Percentiles rank a stretch among this genome's conserved stretches.
phyloP scores from a whole-genome alignment of 1,284 basidiomycete species.

The Meira nashicola region DNA sequence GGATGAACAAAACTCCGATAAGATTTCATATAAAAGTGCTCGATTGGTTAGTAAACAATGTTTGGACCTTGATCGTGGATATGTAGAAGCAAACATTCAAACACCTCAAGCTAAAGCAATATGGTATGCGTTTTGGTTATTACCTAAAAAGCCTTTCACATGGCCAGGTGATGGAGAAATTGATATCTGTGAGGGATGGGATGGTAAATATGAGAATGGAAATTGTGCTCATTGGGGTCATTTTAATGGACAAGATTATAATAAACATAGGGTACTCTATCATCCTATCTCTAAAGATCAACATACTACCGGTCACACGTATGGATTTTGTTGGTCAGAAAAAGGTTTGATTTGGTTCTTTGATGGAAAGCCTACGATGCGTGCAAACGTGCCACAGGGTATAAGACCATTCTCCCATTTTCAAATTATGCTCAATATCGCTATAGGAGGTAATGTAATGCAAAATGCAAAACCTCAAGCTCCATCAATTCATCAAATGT shows the following conservation, averaged over 20 bases:
- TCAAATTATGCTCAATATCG: slow-evolving; percentile 6
- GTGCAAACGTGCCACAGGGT: slow-evolving; percentile 3
- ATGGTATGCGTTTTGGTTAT: slow-evolving; percentile 7
- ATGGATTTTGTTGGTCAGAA: not conserved
- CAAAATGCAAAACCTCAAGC: not conserved
- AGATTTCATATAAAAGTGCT: not conserved
- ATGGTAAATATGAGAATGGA: slow-evolving; percentile 7
- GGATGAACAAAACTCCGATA: not conserved
- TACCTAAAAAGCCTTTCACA: slow-evolving; percentile 7
- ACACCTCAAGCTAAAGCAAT: slow-evolving; percentile 1
- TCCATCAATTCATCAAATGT: not conserved
- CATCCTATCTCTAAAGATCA: not conserved
- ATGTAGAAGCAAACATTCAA: slow-evolving; percentile 2
- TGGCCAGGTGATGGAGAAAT: slow-evolving; percentile 10
- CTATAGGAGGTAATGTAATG: slow-evolving; percentile 6
- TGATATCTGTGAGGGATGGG: slow-evolving; percentile 7
- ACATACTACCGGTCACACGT: not conserved
- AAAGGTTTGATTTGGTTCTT: not conserved
- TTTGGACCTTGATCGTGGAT: not conserved
- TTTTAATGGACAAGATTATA: slow-evolving; percentile 42
- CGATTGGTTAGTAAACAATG: not conserved
- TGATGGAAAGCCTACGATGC: slow-evolving; percentile 6
- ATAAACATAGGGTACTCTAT: slow-evolving; percentile 23
- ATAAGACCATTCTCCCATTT: not conserved
- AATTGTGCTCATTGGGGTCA: slow-evolving; percentile 4